A percentile compares a stretch with the other conserved stretches of the same genome.
Conservation (phyloP, 2,329 filamentous ascomycete genomes). For the Basipetospora chlamydospora region DNA sequence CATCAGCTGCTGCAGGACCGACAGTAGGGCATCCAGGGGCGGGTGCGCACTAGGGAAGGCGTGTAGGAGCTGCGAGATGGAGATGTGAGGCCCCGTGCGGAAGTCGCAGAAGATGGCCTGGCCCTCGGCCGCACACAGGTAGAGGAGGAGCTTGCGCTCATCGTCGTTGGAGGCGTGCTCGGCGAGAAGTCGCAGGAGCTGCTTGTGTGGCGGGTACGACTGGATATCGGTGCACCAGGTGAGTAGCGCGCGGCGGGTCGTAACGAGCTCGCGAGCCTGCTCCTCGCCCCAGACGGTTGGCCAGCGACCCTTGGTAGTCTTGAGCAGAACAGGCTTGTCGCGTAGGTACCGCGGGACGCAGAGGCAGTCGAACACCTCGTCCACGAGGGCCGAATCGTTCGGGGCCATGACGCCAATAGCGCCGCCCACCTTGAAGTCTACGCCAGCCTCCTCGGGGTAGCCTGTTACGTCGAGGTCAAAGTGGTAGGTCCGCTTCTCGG, state of each 20-base stretch:
- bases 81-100: slow-evolving; percentile 75
- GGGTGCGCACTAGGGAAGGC: slow-evolving; percentile 89
- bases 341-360: slow-evolving; percentile 69
- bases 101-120: slow-evolving; percentile 90
- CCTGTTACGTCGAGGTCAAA: slow-evolving; percentile 95
- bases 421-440: slow-evolving; percentile 93
- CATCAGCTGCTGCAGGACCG: slow-evolving; percentile 76
- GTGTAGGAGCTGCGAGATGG: slow-evolving; percentile 69
- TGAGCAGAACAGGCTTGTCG: slow-evolving; percentile 67
- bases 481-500: slow-evolving; percentile 94
- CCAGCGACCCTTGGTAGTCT: slow-evolving; percentile 74
- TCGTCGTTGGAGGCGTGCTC: slow-evolving; percentile 67
- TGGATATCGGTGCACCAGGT: slow-evolving; percentile 94
- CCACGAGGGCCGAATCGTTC: slow-evolving; percentile 62
- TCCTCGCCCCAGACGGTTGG: slow-evolving; percentile 98
- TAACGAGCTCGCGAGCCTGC: slow-evolving; percentile 67
- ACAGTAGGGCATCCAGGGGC: slow-evolving; percentile 68
- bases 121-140: slow-evolving; percentile 76
- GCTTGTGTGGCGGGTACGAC: slow-evolving; percentile 82
- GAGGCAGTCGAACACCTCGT: slow-evolving; percentile 71
- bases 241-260: slow-evolving; percentile 79
- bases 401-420: slow-evolving; percentile 88
- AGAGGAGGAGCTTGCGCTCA: slow-evolving; percentile 80
- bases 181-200: slow-evolving; percentile 68
- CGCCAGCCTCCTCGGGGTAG: slow-evolving; percentile 69